phyloP scores from a whole-genome alignment of 1,139 yeast genomes.

The Nakaseomyces kungkrabaensis region DNA sequence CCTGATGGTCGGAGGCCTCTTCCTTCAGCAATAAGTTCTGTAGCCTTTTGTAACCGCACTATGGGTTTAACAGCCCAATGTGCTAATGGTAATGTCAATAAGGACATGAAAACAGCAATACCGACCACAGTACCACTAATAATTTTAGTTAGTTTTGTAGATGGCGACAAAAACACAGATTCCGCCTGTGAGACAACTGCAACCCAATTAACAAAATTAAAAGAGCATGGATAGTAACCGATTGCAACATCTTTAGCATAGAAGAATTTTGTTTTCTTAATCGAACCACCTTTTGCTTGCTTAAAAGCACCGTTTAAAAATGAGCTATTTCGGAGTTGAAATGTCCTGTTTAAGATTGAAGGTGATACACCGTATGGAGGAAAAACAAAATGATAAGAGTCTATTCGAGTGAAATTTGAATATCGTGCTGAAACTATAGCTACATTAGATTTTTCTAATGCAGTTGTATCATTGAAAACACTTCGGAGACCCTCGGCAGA shows the following conservation, averaged over 20 bases:
- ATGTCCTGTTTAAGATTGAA: slow-evolving; percentile 14
- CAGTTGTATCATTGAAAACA: slow-evolving; percentile 43
- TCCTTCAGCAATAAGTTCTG: slow-evolving; percentile 47
- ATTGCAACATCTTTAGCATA: slow-evolving; percentile 45
- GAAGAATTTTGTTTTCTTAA: slow-evolving; percentile 38
- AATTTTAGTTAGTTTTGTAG: slow-evolving; percentile 51
- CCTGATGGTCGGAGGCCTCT: slow-evolving; percentile 28
- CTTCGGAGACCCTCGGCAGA: slow-evolving; percentile 44
- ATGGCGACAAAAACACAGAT: slow-evolving; percentile 52
- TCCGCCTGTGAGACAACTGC: slow-evolving; percentile 61
- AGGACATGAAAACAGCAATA: slow-evolving; percentile 62
- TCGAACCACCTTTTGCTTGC: slow-evolving; percentile 39
- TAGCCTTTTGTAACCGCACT: slow-evolving; percentile 68
- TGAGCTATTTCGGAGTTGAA: slow-evolving; percentile 25
- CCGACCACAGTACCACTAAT: slow-evolving; percentile 75
- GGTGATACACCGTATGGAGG: slow-evolving; percentile 26
- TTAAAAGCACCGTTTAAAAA: slow-evolving; percentile 22
- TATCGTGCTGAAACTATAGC: slow-evolving; percentile 31
- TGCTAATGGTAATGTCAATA: slow-evolving; percentile 72
- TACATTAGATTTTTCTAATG: slow-evolving; percentile 35
- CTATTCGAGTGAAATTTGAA: slow-evolving; percentile 18
- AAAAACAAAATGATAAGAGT: slow-evolving; percentile 34
- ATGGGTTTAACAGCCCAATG: slow-evolving; percentile 83
- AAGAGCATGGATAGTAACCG: slow-evolving; percentile 54
- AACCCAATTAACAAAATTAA: slow-evolving; percentile 57